Base-by-base conservation (phyloP, 805 yeast species). In the Jamesozyma gamospora region DNA sequence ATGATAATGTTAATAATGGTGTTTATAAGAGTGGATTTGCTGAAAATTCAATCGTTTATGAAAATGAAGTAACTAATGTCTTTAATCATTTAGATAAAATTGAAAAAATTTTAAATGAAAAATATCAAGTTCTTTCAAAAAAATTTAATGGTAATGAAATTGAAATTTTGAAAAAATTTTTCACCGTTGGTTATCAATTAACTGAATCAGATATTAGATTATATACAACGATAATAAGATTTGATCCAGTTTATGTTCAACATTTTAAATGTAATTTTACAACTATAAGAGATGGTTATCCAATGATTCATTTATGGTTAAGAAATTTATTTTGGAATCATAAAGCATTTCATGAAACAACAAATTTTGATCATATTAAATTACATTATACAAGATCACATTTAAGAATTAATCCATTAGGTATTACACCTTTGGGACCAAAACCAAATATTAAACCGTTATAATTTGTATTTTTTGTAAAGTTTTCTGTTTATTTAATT, bases 1-100 rank as follows among this genome's bases (percentile, higher is more conserved):
- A 88, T 60, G 81, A 79, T 51, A 74, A 72, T 51, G 81, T 90
- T 60, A 90, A 90, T 70, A 85, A 84, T 56, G 96, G 95, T 27
- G 96, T 88, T 29, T 88, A 88, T 70, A 88, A 85, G 64, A 47
- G 90, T 2, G 96, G 96, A 0, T 87, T 88, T 61, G 85, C 96
- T 4, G 75, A 85, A 8, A 71, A 71, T 40, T 94, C 84, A 60
- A 87, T 80, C 46, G 83, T 80, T 12, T 88, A 87, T 55, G 88
- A 82, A 46, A 65, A 65, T 39, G 82, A 80, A 51, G 84, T 81
- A 3, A 60, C 51, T 30, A 72, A 70, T 34, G 64, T 88, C 27
- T 88, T 87, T 57, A 64, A 64, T 24, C 71, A 77, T 47, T 67
- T 85, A 55, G 88, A 82, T 49, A 77, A 73, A 50, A 77, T 82